A percentile compares a stretch with the other conserved stretches of the same genome.
Evolutionary conservation across 2,329 filamentous ascomycete genomes (phyloP).

Genomic region (Claviceps quebecensis): DNA sequence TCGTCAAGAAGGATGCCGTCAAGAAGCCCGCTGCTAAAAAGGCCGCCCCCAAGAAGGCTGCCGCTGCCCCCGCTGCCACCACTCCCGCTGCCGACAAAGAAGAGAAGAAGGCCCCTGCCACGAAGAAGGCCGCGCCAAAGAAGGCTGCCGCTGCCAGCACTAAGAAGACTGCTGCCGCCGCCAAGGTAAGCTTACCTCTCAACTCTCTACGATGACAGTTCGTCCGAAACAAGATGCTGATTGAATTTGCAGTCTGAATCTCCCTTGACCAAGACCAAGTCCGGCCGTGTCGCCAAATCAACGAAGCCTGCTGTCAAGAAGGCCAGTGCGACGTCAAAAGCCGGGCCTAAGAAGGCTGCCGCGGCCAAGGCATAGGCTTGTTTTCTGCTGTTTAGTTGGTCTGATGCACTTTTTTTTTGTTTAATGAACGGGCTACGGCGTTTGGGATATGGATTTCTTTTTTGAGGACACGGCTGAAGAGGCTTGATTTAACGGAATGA

Average conservation of each 20-base stretch:
- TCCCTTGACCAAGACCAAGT: conserved; percentile 69
- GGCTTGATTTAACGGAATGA: conserved; percentile 7
- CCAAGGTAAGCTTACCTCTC: conserved; percentile 10
- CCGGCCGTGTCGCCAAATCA: conserved; percentile 68
- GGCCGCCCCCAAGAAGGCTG: conserved; percentile 15
- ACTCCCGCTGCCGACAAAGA: conserved; percentile 13
- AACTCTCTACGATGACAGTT: neutral
- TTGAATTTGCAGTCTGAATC: conserved; percentile 21
- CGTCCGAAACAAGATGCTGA: neutral
- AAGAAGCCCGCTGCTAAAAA: conserved; percentile 21
- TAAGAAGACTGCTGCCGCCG: conserved; percentile 2
- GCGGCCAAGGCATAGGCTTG: conserved; percentile 24
- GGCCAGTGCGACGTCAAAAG: conserved; percentile 30
- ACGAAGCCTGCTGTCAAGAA: conserved; percentile 33
- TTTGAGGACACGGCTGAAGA: conserved; percentile 7
- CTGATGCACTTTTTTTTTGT: conserved; percentile 5
- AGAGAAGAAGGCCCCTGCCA: conserved; percentile 19
- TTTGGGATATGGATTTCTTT: conserved; percentile 16
- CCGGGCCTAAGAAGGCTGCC: conserved; percentile 31
- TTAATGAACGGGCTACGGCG: conserved; percentile 24
- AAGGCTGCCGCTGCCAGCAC: neutral
- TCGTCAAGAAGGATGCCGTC: conserved; percentile 17
- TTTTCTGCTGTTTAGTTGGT: conserved; percentile 11
- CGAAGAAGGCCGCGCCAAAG: conserved; percentile 15
- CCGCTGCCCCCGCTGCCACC: conserved; percentile 25